phyloP scores from a whole-genome alignment of 176 grass and related monocot species.

The Oryza glumipatula region DNA sequence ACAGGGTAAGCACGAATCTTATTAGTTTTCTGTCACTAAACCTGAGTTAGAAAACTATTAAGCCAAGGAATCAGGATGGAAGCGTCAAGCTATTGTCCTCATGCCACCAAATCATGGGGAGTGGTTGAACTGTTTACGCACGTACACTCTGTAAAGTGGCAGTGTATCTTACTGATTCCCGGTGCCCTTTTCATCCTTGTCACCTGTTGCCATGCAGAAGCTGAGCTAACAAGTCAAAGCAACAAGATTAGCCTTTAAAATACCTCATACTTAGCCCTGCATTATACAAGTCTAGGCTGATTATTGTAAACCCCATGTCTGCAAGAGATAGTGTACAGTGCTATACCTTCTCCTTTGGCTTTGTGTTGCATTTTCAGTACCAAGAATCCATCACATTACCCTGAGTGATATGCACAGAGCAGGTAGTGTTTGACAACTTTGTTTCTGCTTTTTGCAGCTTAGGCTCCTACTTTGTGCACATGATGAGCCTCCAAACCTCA shows the following conservation, averaged over 20 bases:
- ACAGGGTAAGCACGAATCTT: not conserved
- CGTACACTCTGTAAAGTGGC: slow-evolving; percentile 45
- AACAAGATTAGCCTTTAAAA: slow-evolving; percentile 54
- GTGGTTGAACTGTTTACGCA: slow-evolving; percentile 56
- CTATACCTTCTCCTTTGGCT: slow-evolving; percentile 57
- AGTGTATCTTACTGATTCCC: slow-evolving; percentile 42
- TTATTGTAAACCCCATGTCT: slow-evolving; percentile 28
- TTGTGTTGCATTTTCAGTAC: slow-evolving; percentile 48
- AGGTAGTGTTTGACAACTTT: slow-evolving; percentile 50
- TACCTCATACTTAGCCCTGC: slow-evolving; percentile 33
- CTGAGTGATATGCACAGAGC: slow-evolving; percentile 35
- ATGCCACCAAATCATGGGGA: slow-evolving; percentile 54
- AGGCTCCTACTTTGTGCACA: slow-evolving; percentile 23
- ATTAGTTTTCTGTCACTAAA: slow-evolving; percentile 23
- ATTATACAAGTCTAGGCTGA: slow-evolving; percentile 33
- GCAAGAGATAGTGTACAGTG: slow-evolving; percentile 7
- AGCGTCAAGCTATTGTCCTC: slow-evolving; percentile 43
- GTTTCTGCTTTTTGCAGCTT: slow-evolving; percentile 7
- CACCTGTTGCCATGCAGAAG: slow-evolving; percentile 34
- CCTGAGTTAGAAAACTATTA: slow-evolving; percentile 26
- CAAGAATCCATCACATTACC: slow-evolving; percentile 35
- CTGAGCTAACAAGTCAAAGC: slow-evolving; percentile 52
- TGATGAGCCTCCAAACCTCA: slow-evolving; percentile 25
- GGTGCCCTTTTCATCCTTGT: slow-evolving; percentile 28
- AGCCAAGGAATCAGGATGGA: slow-evolving; percentile 28